Conservation (phyloP, 1,284 basidiomycete species). For the Earliella scabrosa region DNA sequence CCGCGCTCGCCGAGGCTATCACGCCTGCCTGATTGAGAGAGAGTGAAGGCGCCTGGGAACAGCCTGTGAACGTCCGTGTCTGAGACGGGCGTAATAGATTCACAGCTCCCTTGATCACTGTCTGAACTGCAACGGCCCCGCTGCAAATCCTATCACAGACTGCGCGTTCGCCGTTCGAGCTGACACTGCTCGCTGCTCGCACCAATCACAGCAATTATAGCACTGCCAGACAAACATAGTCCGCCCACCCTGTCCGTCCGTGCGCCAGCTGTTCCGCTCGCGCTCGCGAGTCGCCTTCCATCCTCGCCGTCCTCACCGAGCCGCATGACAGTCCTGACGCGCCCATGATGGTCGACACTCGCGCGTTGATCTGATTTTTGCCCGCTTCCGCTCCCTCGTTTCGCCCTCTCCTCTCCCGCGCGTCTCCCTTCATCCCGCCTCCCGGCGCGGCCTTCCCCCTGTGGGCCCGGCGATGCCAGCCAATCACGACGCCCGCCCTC, state of each 20-base stretch:
- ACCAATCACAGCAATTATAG: too few species aligned
- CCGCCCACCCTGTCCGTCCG: not conserved
- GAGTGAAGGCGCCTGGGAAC: too few species aligned
- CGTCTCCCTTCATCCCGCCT: too few species aligned
- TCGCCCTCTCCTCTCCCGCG: not conserved
- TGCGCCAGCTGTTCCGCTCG: too few species aligned
- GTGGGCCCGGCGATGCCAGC: not conserved
- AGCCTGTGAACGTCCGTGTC: too few species aligned
- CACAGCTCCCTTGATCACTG: conserved; percentile 1
- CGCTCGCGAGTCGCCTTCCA: not conserved
- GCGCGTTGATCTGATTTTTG: not conserved
- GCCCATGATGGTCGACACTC: not conserved
- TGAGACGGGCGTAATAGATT: not conserved
- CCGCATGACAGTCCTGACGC: not conserved
- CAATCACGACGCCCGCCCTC: not conserved
- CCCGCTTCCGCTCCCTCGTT: conserved; percentile 5
- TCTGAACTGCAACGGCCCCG: not conserved
- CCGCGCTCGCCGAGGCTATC: too few species aligned
- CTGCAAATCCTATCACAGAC: conserved; percentile 1
- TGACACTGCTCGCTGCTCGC: too few species aligned
- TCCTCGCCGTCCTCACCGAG: not conserved
- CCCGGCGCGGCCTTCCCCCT: too few species aligned
- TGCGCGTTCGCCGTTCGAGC: not conserved
- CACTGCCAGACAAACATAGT: not conserved
- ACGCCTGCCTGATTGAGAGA: too few species aligned